A percentile compares a stretch with the other conserved stretches of the same genome.
These are phyloP conservation scores for Penicillium antarcticum DNA, from an alignment of 495 filamentous ascomycete genomes.

Conservation along the genomic window DNA sequence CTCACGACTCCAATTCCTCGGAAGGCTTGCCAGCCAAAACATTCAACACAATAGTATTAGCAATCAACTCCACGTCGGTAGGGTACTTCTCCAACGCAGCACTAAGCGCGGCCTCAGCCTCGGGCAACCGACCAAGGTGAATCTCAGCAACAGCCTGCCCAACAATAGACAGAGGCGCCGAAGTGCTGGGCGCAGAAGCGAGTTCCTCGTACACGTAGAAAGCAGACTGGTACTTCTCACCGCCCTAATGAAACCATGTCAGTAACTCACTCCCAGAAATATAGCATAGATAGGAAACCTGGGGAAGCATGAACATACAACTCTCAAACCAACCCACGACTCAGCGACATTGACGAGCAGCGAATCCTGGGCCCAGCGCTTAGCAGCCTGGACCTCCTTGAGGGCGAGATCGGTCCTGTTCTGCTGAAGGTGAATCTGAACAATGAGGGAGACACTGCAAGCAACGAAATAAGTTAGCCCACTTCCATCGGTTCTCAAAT, in stretches of 20 bases:
- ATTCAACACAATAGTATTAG: constrained; percentile 76
- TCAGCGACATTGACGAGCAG: constrained; percentile 92
- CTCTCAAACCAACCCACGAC: constrained; percentile 85
- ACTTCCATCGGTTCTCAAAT: background rate
- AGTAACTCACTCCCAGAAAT: background rate
- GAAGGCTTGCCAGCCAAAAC: constrained; percentile 69
- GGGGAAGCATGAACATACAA: constrained; percentile 53
- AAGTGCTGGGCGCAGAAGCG: constrained; percentile 73
- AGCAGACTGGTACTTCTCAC: constrained; percentile 92
- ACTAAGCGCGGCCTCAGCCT: constrained; percentile 82
- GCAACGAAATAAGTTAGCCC: constrained; percentile 2
- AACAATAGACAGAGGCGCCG: constrained; percentile 61
- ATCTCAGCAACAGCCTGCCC: constrained; percentile 90
- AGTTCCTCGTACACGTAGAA: constrained; percentile 99
- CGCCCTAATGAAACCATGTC: constrained; percentile 55
- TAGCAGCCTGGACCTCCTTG: constrained; percentile 84
- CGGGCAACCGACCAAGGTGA: constrained; percentile 82
- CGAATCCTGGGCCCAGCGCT: constrained; percentile 94
- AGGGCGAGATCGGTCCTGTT: constrained; percentile 86
- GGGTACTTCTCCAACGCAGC: constrained; percentile 75
- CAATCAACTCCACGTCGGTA: constrained; percentile 67
- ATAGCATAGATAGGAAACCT: background rate
- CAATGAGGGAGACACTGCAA: constrained; percentile 63
- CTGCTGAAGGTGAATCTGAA: constrained; percentile 88
- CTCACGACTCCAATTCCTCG: constrained; percentile 58